Percentiles rank a stretch among this genome's conserved stretches.
These are phyloP conservation scores for Fusarium sp. DNA, from an alignment of 2,329 filamentous ascomycete genomes.

Conservation along the genomic window DNA sequence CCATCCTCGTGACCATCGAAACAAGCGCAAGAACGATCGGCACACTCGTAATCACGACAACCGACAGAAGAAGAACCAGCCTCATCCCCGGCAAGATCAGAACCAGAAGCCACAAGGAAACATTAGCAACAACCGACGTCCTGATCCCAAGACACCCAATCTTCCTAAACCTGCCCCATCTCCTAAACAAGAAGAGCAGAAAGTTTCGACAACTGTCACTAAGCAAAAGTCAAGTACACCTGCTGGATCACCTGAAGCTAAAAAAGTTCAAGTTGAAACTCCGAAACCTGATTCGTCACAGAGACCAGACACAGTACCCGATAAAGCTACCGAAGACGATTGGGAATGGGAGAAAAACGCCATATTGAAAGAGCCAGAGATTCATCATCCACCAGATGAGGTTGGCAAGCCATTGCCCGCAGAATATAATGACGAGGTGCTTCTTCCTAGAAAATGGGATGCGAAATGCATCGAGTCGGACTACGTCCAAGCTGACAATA, in stretches of 20 bases:
- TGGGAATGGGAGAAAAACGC: slow-evolving; percentile 53
- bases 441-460: slow-evolving; percentile 58
- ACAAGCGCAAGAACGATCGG: slow-evolving; percentile 49
- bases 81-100: slow-evolving; percentile 40
- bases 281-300: slow-evolving; percentile 10
- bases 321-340: slow-evolving; percentile 42
- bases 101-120: slow-evolving; percentile 44
- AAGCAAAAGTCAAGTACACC: slow-evolving; percentile 19
- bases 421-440: slow-evolving; percentile 57
- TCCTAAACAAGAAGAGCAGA: slow-evolving; percentile 47
- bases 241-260: slow-evolving; percentile 7
- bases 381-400: slow-evolving; percentile 55
- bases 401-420: slow-evolving; percentile 58
- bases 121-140: slow-evolving; percentile 27
- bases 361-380: slow-evolving; percentile 53
- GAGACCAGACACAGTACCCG: slow-evolving; percentile 9
- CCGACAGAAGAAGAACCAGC: slow-evolving; percentile 42
- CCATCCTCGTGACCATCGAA: slow-evolving; percentile 44
- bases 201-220: not conserved
- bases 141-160: slow-evolving; percentile 9
- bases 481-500: slow-evolving; percentile 57
- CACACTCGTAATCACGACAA: slow-evolving; percentile 47
- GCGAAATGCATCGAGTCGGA: slow-evolving; percentile 57
- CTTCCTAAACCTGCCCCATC: slow-evolving; percentile 34
- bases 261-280: slow-evolving; percentile 15